A percentile compares a stretch with the other conserved stretches of the same genome.
These are phyloP conservation scores for Dactylellina cionopaga DNA, from an alignment of 2,329 filamentous ascomycete genomes.

Conservation along the genomic window DNA sequence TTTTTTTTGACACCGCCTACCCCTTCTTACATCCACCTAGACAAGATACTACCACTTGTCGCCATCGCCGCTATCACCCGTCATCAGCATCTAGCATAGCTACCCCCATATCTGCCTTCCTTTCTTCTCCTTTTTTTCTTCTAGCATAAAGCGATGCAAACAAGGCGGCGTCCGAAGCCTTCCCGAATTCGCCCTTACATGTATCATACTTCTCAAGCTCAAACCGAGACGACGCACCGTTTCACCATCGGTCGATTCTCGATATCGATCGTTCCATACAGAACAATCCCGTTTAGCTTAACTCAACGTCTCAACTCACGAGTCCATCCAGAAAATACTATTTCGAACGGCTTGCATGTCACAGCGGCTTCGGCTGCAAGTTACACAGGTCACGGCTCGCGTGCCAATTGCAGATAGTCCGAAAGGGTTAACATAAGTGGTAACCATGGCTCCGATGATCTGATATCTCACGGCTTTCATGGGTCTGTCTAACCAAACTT, in stretches of 20 bases:
- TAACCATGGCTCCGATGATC: too few relatives aligned
- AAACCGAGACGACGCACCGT: slow-evolving; percentile 15
- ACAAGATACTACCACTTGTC: too few relatives aligned
- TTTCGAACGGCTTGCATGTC: slow-evolving; percentile 4
- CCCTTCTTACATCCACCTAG: too few relatives aligned
- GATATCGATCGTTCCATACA: not conserved
- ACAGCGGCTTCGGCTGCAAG: not conserved
- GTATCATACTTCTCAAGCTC: slow-evolving; percentile 13
- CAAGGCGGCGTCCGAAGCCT: slow-evolving; percentile 42
- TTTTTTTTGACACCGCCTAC: too few relatives aligned
- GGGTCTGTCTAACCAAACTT: not conserved
- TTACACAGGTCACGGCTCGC: not conserved
- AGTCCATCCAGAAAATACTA: not conserved
- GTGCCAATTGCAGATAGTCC: not conserved
- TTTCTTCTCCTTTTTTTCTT: not conserved
- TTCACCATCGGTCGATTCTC: not conserved
- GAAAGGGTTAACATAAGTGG: too few relatives aligned
- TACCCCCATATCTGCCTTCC: not conserved
- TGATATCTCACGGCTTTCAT: not conserved
- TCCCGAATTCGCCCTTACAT: slow-evolving; percentile 28
- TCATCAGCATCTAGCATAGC: too few relatives aligned
- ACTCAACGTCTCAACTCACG: not conserved
- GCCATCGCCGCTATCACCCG: not conserved
- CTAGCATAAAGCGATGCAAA: slow-evolving; percentile 48
- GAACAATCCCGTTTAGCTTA: not conserved